Evolutionary conservation across 2,329 filamentous ascomycete species (phyloP).

Genomic region (Talaromyces sp.): DNA sequence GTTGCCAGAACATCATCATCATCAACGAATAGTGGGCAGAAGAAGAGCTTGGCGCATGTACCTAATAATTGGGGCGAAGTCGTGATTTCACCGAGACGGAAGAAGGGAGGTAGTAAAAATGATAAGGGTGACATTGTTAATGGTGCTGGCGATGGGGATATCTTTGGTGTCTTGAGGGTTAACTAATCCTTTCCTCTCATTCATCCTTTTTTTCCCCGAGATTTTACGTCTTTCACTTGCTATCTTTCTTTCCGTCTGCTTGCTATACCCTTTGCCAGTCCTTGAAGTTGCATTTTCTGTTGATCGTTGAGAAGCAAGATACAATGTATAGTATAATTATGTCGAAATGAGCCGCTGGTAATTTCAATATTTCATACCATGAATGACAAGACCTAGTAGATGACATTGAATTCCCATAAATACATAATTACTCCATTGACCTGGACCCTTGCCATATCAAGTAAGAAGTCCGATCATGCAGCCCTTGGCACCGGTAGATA

Average conservation of each 20-base stretch:
- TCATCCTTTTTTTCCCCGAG: background rate
- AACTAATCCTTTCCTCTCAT: background rate
- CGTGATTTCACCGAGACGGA: constrained; percentile 38
- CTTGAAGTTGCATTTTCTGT: background rate
- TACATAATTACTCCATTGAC: constrained; percentile 4
- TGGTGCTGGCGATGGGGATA: constrained; percentile 26
- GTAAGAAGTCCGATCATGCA: constrained; percentile 11
- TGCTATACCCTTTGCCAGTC: constrained; percentile 17
- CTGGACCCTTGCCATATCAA: background rate
- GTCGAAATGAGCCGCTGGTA: background rate
- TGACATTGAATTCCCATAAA: constrained; percentile 4
- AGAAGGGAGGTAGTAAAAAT: constrained; percentile 20
- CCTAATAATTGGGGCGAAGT: constrained; percentile 46
- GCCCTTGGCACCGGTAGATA: background rate
- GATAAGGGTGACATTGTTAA: background rate
- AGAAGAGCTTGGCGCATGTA: constrained; percentile 24
- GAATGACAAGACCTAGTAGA: background rate
- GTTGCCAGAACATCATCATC: background rate
- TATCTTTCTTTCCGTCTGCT: constrained; percentile 15
- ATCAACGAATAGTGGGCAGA: background rate
- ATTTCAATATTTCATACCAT: background rate
- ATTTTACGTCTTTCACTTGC: background rate
- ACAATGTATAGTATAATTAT: constrained; percentile 2
- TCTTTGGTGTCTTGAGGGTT: constrained; percentile 42
- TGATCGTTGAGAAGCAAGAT: background rate